These are phyloP conservation scores for Pseudopithomyces chartarum DNA, from an alignment of 2,329 filamentous ascomycete species.

Conservation along the genomic window DNA sequence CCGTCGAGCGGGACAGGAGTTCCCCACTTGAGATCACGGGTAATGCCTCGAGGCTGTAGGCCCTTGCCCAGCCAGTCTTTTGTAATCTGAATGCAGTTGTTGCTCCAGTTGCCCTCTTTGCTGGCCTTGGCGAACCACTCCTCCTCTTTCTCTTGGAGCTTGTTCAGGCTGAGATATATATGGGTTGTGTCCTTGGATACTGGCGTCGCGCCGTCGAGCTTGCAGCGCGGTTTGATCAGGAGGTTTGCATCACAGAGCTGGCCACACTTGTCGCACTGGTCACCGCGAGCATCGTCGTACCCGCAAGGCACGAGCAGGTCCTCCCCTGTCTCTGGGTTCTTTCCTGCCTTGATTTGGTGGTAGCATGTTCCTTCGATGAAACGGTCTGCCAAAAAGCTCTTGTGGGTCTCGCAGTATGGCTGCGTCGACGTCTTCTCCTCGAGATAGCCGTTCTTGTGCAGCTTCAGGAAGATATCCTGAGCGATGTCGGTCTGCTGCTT, in stretches of 20 bases:
- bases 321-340: no score
- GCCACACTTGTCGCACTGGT: constrained; percentile 60
- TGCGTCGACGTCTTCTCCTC: constrained; percentile 87
- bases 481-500: constrained; percentile 88
- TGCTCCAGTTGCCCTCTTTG: constrained; percentile 75
- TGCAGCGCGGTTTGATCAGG: constrained; percentile 72
- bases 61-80: constrained; percentile 83
- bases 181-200: constrained; percentile 85
- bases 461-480: constrained; percentile 84
- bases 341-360: no score
- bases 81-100: constrained; percentile 77
- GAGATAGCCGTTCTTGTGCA: constrained; percentile 87
- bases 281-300: constrained; percentile 58
- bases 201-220: constrained; percentile 83
- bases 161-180: constrained; percentile 85
- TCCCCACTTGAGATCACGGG: constrained; percentile 91
- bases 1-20: constrained; percentile 64
- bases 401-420: constrained; percentile 81
- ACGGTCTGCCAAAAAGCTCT: constrained; percentile 55
- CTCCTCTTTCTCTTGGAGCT: constrained; percentile 76
- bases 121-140: constrained; percentile 77
- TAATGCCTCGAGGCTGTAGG: constrained; percentile 84
- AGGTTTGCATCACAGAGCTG: constrained; percentile 56
- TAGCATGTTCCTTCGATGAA: constrained; percentile 80
- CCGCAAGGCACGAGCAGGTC: constrained; percentile 59